These are phyloP conservation scores for Ceratorhiza oryzae-sativae DNA, from an alignment of 1,284 basidiomycete species.

Conservation along the genomic window DNA sequence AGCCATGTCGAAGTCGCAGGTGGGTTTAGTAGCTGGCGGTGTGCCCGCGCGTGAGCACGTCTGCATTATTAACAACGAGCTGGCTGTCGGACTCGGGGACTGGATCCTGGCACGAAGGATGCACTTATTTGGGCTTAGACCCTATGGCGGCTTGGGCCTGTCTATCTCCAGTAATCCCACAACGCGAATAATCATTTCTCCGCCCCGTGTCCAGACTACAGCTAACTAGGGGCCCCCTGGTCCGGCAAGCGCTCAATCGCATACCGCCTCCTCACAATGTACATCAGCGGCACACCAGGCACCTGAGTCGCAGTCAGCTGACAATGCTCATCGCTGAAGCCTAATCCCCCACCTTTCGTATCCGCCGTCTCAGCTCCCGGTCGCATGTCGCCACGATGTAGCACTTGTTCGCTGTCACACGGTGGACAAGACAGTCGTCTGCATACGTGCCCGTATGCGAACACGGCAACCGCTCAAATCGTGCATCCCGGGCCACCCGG, in stretches of 20 bases:
- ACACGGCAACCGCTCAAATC: constrained; percentile 93
- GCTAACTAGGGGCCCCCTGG: constrained; percentile 71
- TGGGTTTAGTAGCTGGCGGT: background rate
- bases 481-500: constrained; percentile 94
- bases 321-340: constrained; percentile 1
- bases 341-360: constrained; percentile 67
- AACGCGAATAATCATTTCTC: background rate
- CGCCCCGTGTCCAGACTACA: too few relatives aligned
- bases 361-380: constrained; percentile 88
- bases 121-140: constrained; percentile 17
- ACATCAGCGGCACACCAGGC: constrained; percentile 95
- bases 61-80: background rate
- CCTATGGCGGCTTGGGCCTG: constrained; percentile 8
- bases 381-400: constrained; percentile 99
- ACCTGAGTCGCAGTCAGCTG: constrained; percentile 51
- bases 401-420: constrained; percentile 93
- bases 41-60: background rate
- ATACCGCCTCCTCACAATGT: constrained; percentile 88
- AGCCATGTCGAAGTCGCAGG: background rate
- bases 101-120: constrained; percentile 1
- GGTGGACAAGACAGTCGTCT: constrained; percentile 96
- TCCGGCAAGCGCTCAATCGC: constrained; percentile 94
- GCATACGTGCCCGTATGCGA: constrained; percentile 96
- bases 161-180: background rate
- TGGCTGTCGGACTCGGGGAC: constrained; percentile 2